These are phyloP conservation scores for Cercospora sp. DNA, from an alignment of 2,329 filamentous ascomycete genomes.

Conservation along the genomic window DNA sequence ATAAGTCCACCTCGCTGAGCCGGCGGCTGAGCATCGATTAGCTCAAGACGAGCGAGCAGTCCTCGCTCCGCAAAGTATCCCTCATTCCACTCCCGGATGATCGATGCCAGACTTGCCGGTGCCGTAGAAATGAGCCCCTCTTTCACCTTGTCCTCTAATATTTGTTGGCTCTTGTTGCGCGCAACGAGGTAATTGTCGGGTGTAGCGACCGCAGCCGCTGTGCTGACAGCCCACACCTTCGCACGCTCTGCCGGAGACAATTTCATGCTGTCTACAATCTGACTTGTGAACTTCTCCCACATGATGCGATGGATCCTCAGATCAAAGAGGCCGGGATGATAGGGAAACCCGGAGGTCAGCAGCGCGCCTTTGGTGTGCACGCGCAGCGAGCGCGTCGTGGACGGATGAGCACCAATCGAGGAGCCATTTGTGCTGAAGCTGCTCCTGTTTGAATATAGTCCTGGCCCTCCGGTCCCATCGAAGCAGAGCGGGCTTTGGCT, in stretches of 20 bases:
- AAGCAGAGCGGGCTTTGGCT: neutral
- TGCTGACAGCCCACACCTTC: slow-evolving; percentile 25
- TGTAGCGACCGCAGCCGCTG: slow-evolving; percentile 20
- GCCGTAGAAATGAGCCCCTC: slow-evolving; percentile 23
- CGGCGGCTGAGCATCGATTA: slow-evolving; percentile 25
- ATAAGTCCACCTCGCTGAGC: slow-evolving; percentile 23
- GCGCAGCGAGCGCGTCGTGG: slow-evolving; percentile 16
- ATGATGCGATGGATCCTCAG: slow-evolving; percentile 29
- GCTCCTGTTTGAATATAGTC: slow-evolving; percentile 5
- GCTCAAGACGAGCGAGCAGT: slow-evolving; percentile 26
- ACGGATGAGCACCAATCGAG: neutral
- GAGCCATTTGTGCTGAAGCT: slow-evolving; percentile 8
- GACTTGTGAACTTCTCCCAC: slow-evolving; percentile 31
- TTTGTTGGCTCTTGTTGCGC: slow-evolving; percentile 23
- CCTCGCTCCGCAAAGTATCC: slow-evolving; percentile 30
- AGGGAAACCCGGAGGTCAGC: slow-evolving; percentile 30
- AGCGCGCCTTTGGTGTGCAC: slow-evolving; percentile 28
- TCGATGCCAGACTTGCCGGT: slow-evolving; percentile 25
- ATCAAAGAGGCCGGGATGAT: slow-evolving; percentile 31
- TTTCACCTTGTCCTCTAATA: slow-evolving; percentile 30
- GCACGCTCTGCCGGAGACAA: slow-evolving; percentile 27
- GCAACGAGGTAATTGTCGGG: slow-evolving; percentile 15
- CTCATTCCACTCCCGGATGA: slow-evolving; percentile 31
- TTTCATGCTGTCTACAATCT: slow-evolving; percentile 26
- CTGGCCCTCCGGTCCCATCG: neutral